phyloP scores from a whole-genome alignment of 768 basidiomycete species.

The Podaxis rugospora region DNA sequence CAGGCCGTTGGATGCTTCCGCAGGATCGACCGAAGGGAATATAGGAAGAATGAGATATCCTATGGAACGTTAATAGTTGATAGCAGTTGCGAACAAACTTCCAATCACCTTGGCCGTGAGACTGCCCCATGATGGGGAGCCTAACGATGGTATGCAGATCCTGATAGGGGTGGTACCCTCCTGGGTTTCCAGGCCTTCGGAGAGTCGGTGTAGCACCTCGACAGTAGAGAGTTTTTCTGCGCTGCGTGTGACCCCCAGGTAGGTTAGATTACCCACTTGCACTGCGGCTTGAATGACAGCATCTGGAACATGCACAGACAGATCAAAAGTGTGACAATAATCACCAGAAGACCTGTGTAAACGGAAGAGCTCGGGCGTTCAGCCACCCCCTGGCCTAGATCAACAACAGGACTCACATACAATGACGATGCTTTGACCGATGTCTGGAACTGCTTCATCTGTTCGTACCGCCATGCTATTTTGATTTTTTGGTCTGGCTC shows the following conservation, averaged over 20 bases:
- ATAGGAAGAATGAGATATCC: constrained; percentile 72
- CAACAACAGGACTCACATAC: constrained; percentile 35
- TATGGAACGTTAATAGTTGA: constrained; percentile 22
- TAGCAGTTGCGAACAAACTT: constrained; percentile 2
- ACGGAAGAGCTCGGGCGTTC: neutral
- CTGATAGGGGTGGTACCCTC: constrained; percentile 38
- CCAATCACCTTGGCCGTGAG: constrained; percentile 44
- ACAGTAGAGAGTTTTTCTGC: constrained; percentile 9
- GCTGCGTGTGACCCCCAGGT: constrained; percentile 3
- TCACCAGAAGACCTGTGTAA: constrained; percentile 45
- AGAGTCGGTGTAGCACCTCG: constrained; percentile 22
- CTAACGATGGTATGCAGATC: constrained; percentile 59
- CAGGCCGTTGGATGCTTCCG: constrained; percentile 55
- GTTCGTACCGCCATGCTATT: constrained; percentile 97
- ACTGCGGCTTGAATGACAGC: constrained; percentile 42
- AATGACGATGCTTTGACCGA: constrained; percentile 52
- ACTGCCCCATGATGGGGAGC: constrained; percentile 70
- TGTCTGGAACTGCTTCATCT: constrained; percentile 90
- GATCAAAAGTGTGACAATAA: constrained; percentile 70
- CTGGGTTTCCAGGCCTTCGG: constrained; percentile 22
- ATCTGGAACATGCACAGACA: constrained; percentile 58
- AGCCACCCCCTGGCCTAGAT: constrained; percentile 5
- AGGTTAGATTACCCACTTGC: constrained; percentile 17
- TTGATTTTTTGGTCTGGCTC: constrained; percentile 63
- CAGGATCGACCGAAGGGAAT: constrained; percentile 58